phyloP scores from a whole-genome alignment of 345 rosid species.

The Erodium maritimum region DNA sequence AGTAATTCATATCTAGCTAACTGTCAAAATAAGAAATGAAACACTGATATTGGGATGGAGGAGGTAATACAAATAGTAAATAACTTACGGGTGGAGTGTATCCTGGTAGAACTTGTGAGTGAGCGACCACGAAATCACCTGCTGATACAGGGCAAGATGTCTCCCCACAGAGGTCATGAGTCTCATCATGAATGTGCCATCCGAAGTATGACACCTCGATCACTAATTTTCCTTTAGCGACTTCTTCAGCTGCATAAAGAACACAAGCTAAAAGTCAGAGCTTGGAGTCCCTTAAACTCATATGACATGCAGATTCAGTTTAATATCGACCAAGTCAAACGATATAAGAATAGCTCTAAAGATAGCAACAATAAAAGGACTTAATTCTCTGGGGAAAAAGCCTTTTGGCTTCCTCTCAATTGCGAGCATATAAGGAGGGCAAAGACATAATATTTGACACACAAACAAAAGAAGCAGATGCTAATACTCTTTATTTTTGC shows the following conservation, averaged over 20 bases:
- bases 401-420: no score
- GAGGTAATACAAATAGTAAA: background rate
- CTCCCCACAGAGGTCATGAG: slow-evolving; percentile 68
- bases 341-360: no score
- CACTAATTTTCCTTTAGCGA: slow-evolving; percentile 59
- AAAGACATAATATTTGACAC: no score
- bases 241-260: slow-evolving; percentile 25
- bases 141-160: slow-evolving; percentile 67
- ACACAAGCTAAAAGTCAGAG: background rate
- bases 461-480: no score
- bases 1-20: no score
- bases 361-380: no score
- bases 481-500: no score
- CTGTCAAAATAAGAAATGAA: background rate
- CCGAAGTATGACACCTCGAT: slow-evolving; percentile 86
- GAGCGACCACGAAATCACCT: slow-evolving; percentile 78
- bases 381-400: no score
- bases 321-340: no score
- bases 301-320: no score
- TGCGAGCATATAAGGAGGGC: no score
- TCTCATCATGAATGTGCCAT: slow-evolving; percentile 67
- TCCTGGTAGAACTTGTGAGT: slow-evolving; percentile 73
- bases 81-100: slow-evolving; percentile 84
- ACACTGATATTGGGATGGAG: background rate
- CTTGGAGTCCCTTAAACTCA: no score